Base-by-base conservation (phyloP, 164 flowering plant species). In the Aristolochia contorta region DNA sequence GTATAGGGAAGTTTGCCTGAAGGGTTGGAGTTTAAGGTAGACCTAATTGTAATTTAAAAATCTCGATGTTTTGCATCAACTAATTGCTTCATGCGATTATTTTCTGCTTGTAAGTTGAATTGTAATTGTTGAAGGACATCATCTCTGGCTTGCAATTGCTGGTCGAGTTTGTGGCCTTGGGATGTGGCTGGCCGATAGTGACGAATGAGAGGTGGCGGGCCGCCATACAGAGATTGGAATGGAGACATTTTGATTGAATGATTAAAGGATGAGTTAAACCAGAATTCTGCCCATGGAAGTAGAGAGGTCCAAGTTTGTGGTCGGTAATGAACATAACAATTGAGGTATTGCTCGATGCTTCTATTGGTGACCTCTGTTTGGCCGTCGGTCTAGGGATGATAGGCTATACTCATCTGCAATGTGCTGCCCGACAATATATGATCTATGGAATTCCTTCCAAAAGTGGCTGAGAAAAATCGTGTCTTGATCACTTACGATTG, bases 241-340 rank as follows among this genome's bases (percentile, higher is more conserved):
- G n/a, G n/a, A n/a, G n/a, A n/a, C n/a, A n/a, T n/a, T n/a, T n/a
- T n/a, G n/a, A 24, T 47, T 6, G 60, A 41, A 41, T 47, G 13
- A 18, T 43, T 47, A 43, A 7, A 41, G 23, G 48, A 20, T 14
- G 60, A 33, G 19, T 58, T 58, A 14, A 33, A 58, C 48, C 48
- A 37, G 33, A 10, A 58, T 19, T 58, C 60, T n/a, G 48, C 49
- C 60, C 60, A 56, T 2, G 59, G 41, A 27, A 56, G 59, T 16
- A 4, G 21, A 2, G 41, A 12, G 46, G 7, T 1, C 59, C n/a
- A n/a, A n/a, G n/a, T n/a, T n/a, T n/a, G n/a, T n/a, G n/a, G n/a
- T n/a, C n/a, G n/a, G n/a, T n/a, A n/a, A n/a, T n/a, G n/a, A n/a
- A n/a, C n/a, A n/a, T n/a, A n/a, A n/a, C n/a, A n/a, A n/a, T n/a